These are phyloP conservation scores for Vinca major DNA, from an alignment of 305 asterid genomes.

Conservation along the genomic window DNA sequence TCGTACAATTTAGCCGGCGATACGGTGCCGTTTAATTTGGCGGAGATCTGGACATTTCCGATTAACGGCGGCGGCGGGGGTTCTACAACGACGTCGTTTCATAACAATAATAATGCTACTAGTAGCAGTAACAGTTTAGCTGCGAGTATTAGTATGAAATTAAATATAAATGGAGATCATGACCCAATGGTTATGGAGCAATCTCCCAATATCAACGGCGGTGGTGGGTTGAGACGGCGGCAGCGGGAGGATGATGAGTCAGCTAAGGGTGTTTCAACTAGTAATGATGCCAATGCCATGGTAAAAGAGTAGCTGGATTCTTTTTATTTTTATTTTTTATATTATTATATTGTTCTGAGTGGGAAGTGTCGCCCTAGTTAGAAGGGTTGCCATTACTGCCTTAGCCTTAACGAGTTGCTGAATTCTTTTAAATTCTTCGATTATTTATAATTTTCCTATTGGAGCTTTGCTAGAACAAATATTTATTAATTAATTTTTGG, in stretches of 20 bases:
- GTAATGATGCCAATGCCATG: constrained; percentile 29
- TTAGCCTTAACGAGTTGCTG: too few species aligned
- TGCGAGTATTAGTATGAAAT: constrained; percentile 5
- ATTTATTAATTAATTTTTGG: too few species aligned
- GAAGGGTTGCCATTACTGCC: too few species aligned
- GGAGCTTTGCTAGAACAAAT: too few species aligned
- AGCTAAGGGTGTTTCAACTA: constrained; percentile 34
- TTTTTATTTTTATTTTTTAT: not conserved
- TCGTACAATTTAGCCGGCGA: constrained; percentile 33
- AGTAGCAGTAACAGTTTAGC: constrained; percentile 4
- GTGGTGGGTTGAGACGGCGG: constrained; percentile 23
- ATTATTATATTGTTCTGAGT: too few species aligned
- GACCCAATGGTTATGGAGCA: constrained; percentile 29
- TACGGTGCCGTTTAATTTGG: constrained; percentile 35
- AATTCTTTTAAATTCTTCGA: too few species aligned
- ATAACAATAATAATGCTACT: constrained; percentile 11
- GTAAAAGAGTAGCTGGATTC: not conserved
- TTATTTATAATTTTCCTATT: too few species aligned
- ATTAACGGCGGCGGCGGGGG: not conserved
- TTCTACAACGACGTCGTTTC: constrained; percentile 21
- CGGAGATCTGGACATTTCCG: constrained; percentile 78
- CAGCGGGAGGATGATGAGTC: constrained; percentile 44
- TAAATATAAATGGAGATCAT: constrained; percentile 19
- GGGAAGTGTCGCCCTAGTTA: too few species aligned
- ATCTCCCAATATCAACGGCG: not conserved